Percentiles rank a stretch among this genome's conserved stretches.
Evolutionary conservation across 2,329 filamentous ascomycete genomes (phyloP).

Genomic region (Thelonectria olida): DNA sequence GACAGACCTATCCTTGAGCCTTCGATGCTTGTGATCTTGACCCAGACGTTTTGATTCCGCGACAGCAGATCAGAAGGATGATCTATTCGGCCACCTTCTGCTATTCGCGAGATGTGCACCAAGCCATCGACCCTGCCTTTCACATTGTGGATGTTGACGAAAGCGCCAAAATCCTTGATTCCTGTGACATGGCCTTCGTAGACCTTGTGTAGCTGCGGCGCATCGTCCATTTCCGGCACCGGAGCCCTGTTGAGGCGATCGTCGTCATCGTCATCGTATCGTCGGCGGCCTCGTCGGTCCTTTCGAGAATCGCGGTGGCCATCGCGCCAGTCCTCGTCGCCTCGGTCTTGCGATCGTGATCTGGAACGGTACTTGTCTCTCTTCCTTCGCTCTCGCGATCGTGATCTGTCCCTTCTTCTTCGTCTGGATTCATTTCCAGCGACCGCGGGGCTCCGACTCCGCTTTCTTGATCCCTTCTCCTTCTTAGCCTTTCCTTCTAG

Average conservation of each 20-base stretch:
- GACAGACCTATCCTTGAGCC: constrained; percentile 84
- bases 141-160: constrained; percentile 90
- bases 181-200: constrained; percentile 92
- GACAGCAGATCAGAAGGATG: constrained; percentile 90
- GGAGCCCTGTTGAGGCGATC: constrained; percentile 73
- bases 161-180: constrained; percentile 94
- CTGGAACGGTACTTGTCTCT: constrained; percentile 48
- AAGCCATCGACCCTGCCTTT: constrained; percentile 90
- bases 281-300: constrained; percentile 48
- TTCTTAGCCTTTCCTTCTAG: constrained; percentile 74
- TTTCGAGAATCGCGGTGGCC: constrained; percentile 44
- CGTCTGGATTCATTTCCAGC: constrained; percentile 53
- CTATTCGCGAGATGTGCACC: constrained; percentile 91
- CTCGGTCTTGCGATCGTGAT: constrained; percentile 50
- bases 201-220: constrained; percentile 83
- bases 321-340: constrained; percentile 58
- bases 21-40: constrained; percentile 91
- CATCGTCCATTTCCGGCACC: constrained; percentile 80
- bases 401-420: constrained; percentile 51
- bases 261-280: constrained; percentile 56
- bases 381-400: constrained; percentile 53
- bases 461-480: constrained; percentile 60
- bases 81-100: constrained; percentile 85
- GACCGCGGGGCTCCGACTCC: constrained; percentile 67
- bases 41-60: constrained; percentile 84